phyloP scores from a whole-genome alignment of 768 basidiomycete species.

The Suillus weaverae region DNA sequence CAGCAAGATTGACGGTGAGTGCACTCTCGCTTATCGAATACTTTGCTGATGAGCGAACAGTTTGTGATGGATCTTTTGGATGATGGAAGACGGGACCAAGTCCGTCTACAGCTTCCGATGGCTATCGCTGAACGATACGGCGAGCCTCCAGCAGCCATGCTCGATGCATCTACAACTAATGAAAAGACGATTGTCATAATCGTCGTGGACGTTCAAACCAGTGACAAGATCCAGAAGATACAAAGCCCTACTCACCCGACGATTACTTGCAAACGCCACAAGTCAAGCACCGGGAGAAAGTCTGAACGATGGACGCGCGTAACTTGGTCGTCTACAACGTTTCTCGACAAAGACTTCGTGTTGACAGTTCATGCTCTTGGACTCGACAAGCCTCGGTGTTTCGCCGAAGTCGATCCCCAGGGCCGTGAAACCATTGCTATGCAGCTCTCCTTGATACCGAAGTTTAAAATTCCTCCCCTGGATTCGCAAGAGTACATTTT shows the following conservation, averaged over 20 bases:
- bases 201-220: slow-evolving; percentile 48
- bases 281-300: slow-evolving; percentile 31
- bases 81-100: slow-evolving; percentile 45
- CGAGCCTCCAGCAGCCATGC: slow-evolving; percentile 38
- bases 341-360: slow-evolving; percentile 52
- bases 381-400: slow-evolving; percentile 55
- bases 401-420: slow-evolving; percentile 45
- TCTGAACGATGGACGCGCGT: slow-evolving; percentile 44
- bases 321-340: slow-evolving; percentile 39
- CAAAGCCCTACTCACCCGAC: slow-evolving; percentile 44
- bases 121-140: slow-evolving; percentile 56
- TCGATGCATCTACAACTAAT: slow-evolving; percentile 28
- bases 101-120: slow-evolving; percentile 57
- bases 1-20: slow-evolving; percentile 44
- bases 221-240: slow-evolving; percentile 41
- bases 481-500: slow-evolving; percentile 58
- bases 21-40: neutral
- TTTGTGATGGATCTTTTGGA: slow-evolving; percentile 56
- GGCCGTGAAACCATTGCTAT: slow-evolving; percentile 42
- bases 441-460: slow-evolving; percentile 57
- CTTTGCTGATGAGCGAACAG: slow-evolving; percentile 23
- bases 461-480: slow-evolving; percentile 43
- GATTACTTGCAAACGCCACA: slow-evolving; percentile 36
- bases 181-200: slow-evolving; percentile 40
- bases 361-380: slow-evolving; percentile 48